Percentiles rank a stretch among this genome's conserved stretches.
These are phyloP conservation scores for Aspergillus puulaauensis DNA, from an alignment of 2,329 filamentous ascomycete species.

Conservation along the genomic window DNA sequence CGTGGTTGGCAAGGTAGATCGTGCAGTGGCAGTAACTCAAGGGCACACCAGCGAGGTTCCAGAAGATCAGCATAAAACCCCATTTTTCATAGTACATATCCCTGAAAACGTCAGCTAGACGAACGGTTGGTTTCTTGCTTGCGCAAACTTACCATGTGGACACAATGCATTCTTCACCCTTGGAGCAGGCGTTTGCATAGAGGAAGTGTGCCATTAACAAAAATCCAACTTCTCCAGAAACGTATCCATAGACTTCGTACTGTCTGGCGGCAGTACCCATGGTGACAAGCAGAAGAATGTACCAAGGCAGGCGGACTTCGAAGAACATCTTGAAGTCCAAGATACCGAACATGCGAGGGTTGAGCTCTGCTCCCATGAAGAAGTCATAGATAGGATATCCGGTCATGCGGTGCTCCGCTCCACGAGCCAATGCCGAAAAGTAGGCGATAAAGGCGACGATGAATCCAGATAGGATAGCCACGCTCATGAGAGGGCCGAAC, in stretches of 20 bases:
- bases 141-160: conserved; percentile 67
- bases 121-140: no score
- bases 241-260: conserved; percentile 80
- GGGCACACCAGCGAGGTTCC: conserved; percentile 90
- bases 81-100: conserved; percentile 98
- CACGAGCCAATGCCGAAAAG: conserved; percentile 75
- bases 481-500: conserved; percentile 88
- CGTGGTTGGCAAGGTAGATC: conserved; percentile 81
- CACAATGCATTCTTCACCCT: conserved; percentile 87
- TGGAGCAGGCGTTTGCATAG: conserved; percentile 88
- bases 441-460: conserved; percentile 81
- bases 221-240: conserved; percentile 81
- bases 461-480: conserved; percentile 89
- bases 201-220: conserved; percentile 86
- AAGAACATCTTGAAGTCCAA: conserved; percentile 96
- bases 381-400: conserved; percentile 80
- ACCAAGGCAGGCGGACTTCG: conserved; percentile 90
- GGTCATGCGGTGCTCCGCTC: conserved; percentile 89
- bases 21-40: conserved; percentile 93
- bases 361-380: conserved; percentile 86
- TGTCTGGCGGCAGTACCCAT: conserved; percentile 77
- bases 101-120: conserved; percentile 43
- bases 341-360: conserved; percentile 79
- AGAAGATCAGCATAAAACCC: conserved; percentile 98
- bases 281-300: conserved; percentile 77